Base-by-base conservation (phyloP, 306 rosid genomes). In the Pterocarpus santalinus region DNA sequence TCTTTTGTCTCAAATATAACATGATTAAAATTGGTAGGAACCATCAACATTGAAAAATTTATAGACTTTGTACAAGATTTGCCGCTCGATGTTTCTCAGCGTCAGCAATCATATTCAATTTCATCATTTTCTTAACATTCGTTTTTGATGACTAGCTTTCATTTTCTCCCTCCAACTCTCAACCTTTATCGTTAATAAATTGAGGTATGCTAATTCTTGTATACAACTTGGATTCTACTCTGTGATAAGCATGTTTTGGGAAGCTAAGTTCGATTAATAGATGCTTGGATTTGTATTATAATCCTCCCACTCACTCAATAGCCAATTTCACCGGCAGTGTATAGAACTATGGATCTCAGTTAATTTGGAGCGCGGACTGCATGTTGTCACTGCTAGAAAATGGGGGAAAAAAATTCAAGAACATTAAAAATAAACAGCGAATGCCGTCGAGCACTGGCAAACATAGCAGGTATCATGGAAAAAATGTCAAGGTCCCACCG, bases 401-500 rank as follows among this genome's bases (percentile, higher is more conserved):
- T 5, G 47, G 8, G 10, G 8, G 8, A 43, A 6, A 35, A 17
- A 5, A 39, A 11, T 15, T n/a, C 6, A 33, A 35, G 35, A 2
- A 11, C 17, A 68, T 43, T 12, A 60, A 60, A 60, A 22, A 12
- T 43, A 6, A 22, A 39, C 10, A 22, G 17, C 35, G 6, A 39
- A 53, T 10, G 22, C 35, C n/a, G 9, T 53, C 17, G 17, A 70
- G 2, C 61, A 2, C 58, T 5, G 41, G 17, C 61, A 33, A 30
- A 71, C 47, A 30, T 33, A n/a, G 17, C 8, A 32, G 16, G 16
- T 22, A 3, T 28, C 34, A 33, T 0, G 46, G 16, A 2, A 4
- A 43, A 33, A 15, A 12, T 14, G 7, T 0, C 6, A 1, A 89
- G 91, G 90, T 92, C 90, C 92, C 86, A 87, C 92, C 90, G 94